Evolutionary conservation across 306 rosid genomes (phyloP), one percentile per base, ranked within the genome.

Genomic region (Crataegus laevigata): DNA sequence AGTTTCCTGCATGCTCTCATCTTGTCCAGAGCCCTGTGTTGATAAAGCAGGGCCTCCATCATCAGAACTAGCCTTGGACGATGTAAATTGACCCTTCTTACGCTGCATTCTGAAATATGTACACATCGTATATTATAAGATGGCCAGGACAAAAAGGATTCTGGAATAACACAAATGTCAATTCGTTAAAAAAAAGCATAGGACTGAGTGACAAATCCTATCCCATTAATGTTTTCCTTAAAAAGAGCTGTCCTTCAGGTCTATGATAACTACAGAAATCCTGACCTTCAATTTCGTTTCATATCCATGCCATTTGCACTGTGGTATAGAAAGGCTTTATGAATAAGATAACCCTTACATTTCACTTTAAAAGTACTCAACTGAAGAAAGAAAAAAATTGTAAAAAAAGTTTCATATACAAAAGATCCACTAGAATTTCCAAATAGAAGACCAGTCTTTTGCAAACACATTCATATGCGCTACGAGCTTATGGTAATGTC

Each of bases 51-150:
- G 77, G 60, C 82, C 87, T 60, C 61, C 66, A 75, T 81, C 90
- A 72, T 86, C 90, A n/a, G 79, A 66, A 19, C 32, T 78, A 58
- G 69, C 80, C 78, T 81, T 86, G 30, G 90, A 69, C 9, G 90
- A 83, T 29, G 85, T 78, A 74, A 86, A 86, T 78, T 86, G 90
- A 47, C 90, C 90, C 80, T 83, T 86, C 75, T 83, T 86, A 36
- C 90, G 87, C 82, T 86, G 90, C 90, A 86, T 86, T 75, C 90
- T 86, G 83, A 80, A 52, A 75, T 47, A 61, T 11, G 17, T 75
- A 74, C 62, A 40, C 32, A 68, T 26, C 63, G 58, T 11, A 34
- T 52, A 58, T 26, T 63, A 22, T 26, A 57, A 69, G 66, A 34
- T 58, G 25, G 42, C 15, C 22, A 50, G 65, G 60, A 32, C 14